These are phyloP conservation scores for Leccinum pellstonianum DNA, from an alignment of 768 basidiomycete species.

Conservation along the genomic window DNA sequence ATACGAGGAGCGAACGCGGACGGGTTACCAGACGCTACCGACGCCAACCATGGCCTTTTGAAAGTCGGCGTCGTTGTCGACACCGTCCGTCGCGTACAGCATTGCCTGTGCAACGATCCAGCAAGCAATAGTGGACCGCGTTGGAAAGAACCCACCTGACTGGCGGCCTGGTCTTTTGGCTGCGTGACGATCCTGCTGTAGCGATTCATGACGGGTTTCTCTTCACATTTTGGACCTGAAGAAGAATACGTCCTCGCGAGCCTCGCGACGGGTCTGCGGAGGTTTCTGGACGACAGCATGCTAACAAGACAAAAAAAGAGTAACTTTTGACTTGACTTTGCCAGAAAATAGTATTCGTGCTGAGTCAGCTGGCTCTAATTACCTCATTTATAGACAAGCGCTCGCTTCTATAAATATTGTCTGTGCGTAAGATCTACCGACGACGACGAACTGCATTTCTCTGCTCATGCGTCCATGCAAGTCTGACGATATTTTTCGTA, in stretches of 20 bases:
- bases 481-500: background rate
- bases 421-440: background rate
- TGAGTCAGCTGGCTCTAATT: slow-evolving; percentile 13
- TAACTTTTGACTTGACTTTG: background rate
- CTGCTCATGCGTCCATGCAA: background rate
- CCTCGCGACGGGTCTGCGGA: slow-evolving; percentile 11
- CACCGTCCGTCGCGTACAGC: slow-evolving; percentile 97
- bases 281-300: slow-evolving; percentile 27
- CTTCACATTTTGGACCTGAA: slow-evolving; percentile 38
- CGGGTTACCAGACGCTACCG: slow-evolving; percentile 87
- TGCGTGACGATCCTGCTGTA: slow-evolving; percentile 84
- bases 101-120: slow-evolving; percentile 64
- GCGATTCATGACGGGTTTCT: slow-evolving; percentile 53
- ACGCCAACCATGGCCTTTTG: slow-evolving; percentile 97
- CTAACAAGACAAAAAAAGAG: background rate
- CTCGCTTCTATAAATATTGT: background rate
- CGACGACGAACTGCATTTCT: background rate
- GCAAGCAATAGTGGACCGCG: background rate
- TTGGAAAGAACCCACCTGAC: slow-evolving; percentile 56
- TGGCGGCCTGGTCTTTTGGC: slow-evolving; percentile 93
- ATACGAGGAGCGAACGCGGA: slow-evolving; percentile 3
- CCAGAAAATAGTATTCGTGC: slow-evolving; percentile 1
- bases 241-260: slow-evolving; percentile 38
- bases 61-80: slow-evolving; percentile 78
- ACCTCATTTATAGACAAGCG: background rate